Conservation (phyloP, 306 rosid species). For the Ziziphus jujuba region DNA sequence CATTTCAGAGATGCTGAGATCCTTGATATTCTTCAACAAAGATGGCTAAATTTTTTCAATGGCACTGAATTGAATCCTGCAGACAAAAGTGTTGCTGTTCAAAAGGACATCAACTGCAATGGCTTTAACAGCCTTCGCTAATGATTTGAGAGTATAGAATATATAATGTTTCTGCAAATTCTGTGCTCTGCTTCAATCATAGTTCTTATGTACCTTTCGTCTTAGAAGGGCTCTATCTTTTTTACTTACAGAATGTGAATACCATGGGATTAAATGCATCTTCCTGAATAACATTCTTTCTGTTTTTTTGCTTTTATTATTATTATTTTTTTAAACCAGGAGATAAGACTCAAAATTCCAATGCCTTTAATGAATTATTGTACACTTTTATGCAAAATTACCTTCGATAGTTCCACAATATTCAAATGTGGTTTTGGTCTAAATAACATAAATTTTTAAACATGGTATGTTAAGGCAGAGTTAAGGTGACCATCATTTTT, state of each 20-base stretch:
- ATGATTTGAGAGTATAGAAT: background rate
- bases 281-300: background rate
- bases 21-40: constrained; percentile 51
- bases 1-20: constrained; percentile 59
- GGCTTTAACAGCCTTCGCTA: constrained; percentile 55
- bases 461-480: no score
- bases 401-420: no score
- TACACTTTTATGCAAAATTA: background rate
- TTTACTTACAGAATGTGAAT: constrained; percentile 1
- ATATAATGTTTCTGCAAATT: background rate
- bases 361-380: background rate
- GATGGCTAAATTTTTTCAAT: constrained; percentile 55
- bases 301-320: no score
- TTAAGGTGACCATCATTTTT: no score
- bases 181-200: background rate
- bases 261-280: background rate
- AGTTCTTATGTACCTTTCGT: background rate
- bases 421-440: no score
- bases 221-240: background rate
- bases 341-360: background rate
- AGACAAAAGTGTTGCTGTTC: constrained; percentile 46
- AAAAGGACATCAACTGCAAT: constrained; percentile 59
- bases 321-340: no score
- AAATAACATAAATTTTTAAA: no score
- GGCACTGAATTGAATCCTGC: constrained; percentile 49